phyloP scores from a whole-genome alignment of 2,329 filamentous ascomycete species.

The Aspergillus puulaauensis region DNA sequence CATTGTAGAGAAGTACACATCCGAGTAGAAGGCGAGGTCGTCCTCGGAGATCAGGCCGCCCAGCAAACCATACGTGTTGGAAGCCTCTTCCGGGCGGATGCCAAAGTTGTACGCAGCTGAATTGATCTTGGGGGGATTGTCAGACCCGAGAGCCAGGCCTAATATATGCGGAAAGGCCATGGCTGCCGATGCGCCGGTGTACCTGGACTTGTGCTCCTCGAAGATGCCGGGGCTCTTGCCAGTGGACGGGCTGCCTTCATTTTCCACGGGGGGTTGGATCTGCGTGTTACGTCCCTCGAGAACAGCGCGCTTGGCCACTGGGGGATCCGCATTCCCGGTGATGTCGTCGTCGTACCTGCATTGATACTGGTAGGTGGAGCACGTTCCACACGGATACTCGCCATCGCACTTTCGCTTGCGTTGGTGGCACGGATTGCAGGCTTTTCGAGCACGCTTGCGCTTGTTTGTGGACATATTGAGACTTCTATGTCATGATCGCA shows the following conservation, averaged over 20 bases:
- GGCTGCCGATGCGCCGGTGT: conserved; percentile 29
- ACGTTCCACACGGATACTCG: conserved; percentile 30
- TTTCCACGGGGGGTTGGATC: no score
- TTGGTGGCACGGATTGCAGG: conserved; percentile 33
- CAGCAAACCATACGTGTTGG: conserved; percentile 22
- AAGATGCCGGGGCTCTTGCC: conserved; percentile 27
- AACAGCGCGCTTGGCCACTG: conserved; percentile 10
- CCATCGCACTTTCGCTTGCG: conserved; percentile 35
- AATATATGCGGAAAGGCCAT: conserved; percentile 32
- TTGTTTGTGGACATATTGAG: conserved; percentile 9
- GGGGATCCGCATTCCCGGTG: background rate
- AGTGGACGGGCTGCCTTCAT: conserved; percentile 1
- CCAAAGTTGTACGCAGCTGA: conserved; percentile 34
- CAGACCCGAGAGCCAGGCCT: conserved; percentile 26
- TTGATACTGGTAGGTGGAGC: conserved; percentile 28
- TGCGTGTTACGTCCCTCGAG: no score
- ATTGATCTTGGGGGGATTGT: conserved; percentile 24
- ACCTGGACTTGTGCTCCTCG: conserved; percentile 27
- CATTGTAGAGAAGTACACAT: conserved; percentile 23
- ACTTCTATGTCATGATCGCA: no score
- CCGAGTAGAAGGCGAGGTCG: conserved; percentile 23
- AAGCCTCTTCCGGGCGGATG: conserved; percentile 29
- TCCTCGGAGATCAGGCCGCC: conserved; percentile 26
- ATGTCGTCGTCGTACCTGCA: conserved; percentile 25
- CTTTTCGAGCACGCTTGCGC: conserved; percentile 31